Base-by-base conservation (phyloP, 495 filamentous ascomycete species). In the Margaritispora aquatica region DNA sequence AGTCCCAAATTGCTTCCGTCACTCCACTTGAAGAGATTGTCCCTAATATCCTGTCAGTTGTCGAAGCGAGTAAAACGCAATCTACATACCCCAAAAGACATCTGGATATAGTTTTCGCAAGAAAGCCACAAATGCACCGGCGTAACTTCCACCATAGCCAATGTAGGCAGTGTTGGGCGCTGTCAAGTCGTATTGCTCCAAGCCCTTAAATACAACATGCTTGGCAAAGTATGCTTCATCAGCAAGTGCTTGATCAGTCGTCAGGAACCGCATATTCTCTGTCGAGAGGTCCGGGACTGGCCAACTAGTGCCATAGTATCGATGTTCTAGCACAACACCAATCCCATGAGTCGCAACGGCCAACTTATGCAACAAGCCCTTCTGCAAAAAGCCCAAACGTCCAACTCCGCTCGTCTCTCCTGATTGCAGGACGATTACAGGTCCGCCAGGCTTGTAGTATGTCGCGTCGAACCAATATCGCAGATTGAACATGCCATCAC, bases 241-340 rank as follows among this genome's bases (percentile, higher is more conserved):
- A 8, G 85, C 87, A 17, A 92, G 58, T 0, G 86, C 82, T 63
- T 92, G 88, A 51, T 90, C 85, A 5, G 87, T 92, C 0, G 85
- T 84, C 65, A 92, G 74, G 73, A 90, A 90, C 1, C 87, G 81
- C 59, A 92, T 69, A 63, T 75, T 89, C 64, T 84, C 74, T 0
- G 80, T 84, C 51, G 80, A 84, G 47, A 88, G 71, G 66, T 87
- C 75, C 8, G 71, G 59, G 0, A 74, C 74, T 0, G 86, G 85
- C 54, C 81, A 79, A 66, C 83, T 87, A 20, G 66, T 73, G 5
- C 87, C 87, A 58, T 89, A 90, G 73, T 89, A 90, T 23, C 86
- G 78, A 63, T 90, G 88, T 70, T 92, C 88, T 17, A 90, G 74
- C 55, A 92, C 80, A 26, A 92, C 87, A 1, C 81, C 85, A n/a